Base-by-base conservation (phyloP, 2,329 filamentous ascomycete species). In the Venturia pyrina region DNA sequence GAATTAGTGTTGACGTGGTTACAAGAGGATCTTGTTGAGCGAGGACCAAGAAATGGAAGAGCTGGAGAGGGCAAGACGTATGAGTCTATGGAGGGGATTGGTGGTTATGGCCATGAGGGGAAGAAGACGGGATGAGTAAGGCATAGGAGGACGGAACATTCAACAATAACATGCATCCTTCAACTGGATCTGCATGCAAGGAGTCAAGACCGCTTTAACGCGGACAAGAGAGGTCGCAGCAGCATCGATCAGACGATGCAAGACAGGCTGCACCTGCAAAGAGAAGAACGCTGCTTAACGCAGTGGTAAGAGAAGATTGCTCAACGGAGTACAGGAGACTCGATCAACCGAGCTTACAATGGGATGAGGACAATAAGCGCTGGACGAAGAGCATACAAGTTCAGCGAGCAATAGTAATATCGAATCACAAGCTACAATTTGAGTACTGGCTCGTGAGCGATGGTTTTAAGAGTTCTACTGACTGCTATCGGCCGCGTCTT, bases 1-100 rank as follows among this genome's bases (percentile, higher is more conserved):
- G 89, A 96, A 78, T 78, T 99, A 69, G 95, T 98, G 40, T 79
- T 99, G 70, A 82, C 83, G 65, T 99, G 95, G 95, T 80, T 99
- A 75, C 86, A 86, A 73, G 85, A 89, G 68, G 93, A 98, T 77
- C 77, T 97, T 68, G 80, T 82, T 70, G 87, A 89, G 70, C 82
- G 93, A 69, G 93, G 93, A 0, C 93, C 93, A 3, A 81, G 93
- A 61, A 89, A 85, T 70, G 78, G 80, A 50, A 79, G 79, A 66
- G 77, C 81, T 66, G 82, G 78, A 0, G 86, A 91, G 76, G 88
- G 88, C 3, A 84, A 84, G 80, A 86, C 86, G 8, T 91, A 89
- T 70, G 76, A 81, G 71, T 80, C 76, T 65, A 73, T 79, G 1
- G 82, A 85, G 62, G 85, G 85, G 1, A 81, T 84, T 70, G 87